These are phyloP conservation scores for Nemania abortiva DNA, from an alignment of 2,329 filamentous ascomycete genomes.

Conservation along the genomic window DNA sequence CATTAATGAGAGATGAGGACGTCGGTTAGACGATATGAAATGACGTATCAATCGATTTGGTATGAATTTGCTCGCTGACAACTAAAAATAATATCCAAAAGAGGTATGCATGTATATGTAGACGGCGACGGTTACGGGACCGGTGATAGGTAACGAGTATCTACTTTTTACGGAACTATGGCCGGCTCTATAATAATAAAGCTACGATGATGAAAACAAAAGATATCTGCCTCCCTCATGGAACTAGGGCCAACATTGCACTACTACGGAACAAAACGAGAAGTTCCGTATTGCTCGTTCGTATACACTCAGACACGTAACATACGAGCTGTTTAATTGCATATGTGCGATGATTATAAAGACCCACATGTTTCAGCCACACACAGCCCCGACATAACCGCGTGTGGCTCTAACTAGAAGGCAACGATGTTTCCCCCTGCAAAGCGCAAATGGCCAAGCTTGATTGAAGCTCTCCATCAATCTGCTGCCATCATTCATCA, in stretches of 20 bases:
- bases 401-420: slow-evolving; percentile 38
- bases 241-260: not conserved
- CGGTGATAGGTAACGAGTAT: not conserved
- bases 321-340: not conserved
- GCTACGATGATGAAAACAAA: not conserved
- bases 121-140: not conserved
- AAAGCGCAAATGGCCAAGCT: slow-evolving; percentile 30
- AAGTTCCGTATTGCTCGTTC: too few species aligned
- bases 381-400: slow-evolving; percentile 11
- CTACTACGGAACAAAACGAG: not conserved
- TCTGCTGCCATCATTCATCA: slow-evolving; percentile 41
- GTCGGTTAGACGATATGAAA: slow-evolving; percentile 5
- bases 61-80: not conserved
- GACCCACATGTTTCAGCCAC: slow-evolving; percentile 25
- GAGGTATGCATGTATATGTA: too few species aligned
- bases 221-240: not conserved
- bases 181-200: not conserved
- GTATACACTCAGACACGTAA: not conserved
- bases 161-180: not conserved
- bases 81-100: not conserved
- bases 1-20: slow-evolving; percentile 30
- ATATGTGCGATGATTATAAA: not conserved
- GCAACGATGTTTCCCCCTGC: slow-evolving; percentile 38
- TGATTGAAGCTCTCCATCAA: slow-evolving; percentile 40
- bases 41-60: not conserved